These are phyloP conservation scores for Hanseniaspora guilliermondii DNA, from an alignment of 805 yeast species.

Conservation along the genomic window DNA sequence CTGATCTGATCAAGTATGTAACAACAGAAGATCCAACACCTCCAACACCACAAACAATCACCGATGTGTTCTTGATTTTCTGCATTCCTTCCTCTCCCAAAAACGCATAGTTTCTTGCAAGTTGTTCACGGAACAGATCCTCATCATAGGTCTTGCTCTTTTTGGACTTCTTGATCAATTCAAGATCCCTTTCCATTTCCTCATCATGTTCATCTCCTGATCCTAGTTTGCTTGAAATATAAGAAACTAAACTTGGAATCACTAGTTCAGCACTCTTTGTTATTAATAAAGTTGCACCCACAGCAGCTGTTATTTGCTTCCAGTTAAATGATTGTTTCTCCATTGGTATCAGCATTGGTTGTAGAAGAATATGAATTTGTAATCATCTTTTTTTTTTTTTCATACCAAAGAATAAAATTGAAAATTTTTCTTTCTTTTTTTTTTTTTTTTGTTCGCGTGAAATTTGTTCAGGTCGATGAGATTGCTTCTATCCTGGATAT, in stretches of 20 bases:
- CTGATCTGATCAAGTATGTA: slow-evolving; percentile 83
- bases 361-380: too few species aligned
- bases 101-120: slow-evolving; percentile 88
- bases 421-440: too few species aligned
- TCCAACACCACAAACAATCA: slow-evolving; percentile 86
- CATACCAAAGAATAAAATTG: too few species aligned
- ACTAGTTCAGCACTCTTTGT: neutral
- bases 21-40: slow-evolving; percentile 98
- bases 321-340: neutral
- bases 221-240: neutral
- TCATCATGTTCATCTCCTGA: neutral
- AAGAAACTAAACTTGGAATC: neutral
- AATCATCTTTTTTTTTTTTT: too few species aligned
- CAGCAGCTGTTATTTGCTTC: neutral
- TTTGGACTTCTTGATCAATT: neutral
- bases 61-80: slow-evolving; percentile 53
- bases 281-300: neutral
- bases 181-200: slow-evolving; percentile 9
- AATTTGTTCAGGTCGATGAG: too few species aligned
- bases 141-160: slow-evolving; percentile 35
- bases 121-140: slow-evolving; percentile 74
- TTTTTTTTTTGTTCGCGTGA: too few species aligned
- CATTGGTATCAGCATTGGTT: neutral
- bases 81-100: slow-evolving; percentile 74
- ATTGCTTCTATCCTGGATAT: too few species aligned